Percentiles rank a stretch among this genome's conserved stretches.
phyloP scores from a whole-genome alignment of 768 basidiomycete genomes.

The Leccinum olivaceopallidum region DNA sequence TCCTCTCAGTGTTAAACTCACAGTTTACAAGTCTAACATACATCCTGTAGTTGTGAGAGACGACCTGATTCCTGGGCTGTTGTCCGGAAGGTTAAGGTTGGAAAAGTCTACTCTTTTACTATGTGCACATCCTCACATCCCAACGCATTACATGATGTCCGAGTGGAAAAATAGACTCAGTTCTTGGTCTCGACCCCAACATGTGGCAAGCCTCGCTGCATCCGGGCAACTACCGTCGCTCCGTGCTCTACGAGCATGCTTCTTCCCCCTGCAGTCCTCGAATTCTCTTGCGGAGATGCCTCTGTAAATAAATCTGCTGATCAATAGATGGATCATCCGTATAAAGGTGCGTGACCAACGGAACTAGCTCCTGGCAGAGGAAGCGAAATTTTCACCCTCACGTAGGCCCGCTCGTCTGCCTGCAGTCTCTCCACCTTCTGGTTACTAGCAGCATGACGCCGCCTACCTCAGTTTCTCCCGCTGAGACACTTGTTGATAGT shows the following conservation, averaged over 20 bases:
- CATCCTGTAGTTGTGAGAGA: background rate
- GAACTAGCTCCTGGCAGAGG: background rate
- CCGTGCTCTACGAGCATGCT: background rate
- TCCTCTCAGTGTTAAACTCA: background rate
- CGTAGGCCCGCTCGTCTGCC: background rate
- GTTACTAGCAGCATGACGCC: conserved; percentile 12
- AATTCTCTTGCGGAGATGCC: background rate
- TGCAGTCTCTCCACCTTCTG: background rate
- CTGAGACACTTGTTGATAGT: conserved; percentile 5
- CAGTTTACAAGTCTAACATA: background rate
- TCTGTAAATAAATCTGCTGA: background rate
- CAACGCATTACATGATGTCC: background rate
- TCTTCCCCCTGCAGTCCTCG: background rate
- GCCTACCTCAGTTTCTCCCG: background rate
- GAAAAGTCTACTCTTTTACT: background rate
- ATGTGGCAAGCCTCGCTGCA: background rate
- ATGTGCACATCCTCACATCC: background rate
- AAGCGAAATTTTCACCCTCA: background rate
- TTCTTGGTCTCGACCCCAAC: background rate
- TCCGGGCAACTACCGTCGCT: background rate
- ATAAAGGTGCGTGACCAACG: background rate
- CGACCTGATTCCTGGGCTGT: background rate
- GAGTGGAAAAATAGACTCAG: background rate
- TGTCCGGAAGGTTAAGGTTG: background rate
- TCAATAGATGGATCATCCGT: background rate